Evolutionary conservation across 345 rosid species (phyloP), one percentile per base, ranked within the genome.

Genomic region (Populus deltoides): DNA sequence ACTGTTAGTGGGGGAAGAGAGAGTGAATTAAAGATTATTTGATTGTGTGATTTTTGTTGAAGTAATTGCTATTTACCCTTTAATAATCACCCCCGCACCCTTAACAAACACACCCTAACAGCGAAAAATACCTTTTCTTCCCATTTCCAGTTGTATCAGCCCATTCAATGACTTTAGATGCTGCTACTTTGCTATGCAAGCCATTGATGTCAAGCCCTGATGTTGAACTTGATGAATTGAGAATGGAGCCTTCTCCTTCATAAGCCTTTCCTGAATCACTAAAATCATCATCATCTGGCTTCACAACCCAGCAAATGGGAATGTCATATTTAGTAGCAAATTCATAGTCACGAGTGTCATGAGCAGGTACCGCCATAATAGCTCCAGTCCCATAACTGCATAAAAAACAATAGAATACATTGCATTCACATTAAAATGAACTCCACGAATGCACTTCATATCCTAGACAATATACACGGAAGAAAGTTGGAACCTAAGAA

Each of bases 371-470:
- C 2, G 98, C 97, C 98, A 94, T 92, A 76, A 93, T 92, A 78
- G 98, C 98, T 83, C 98, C 98, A 15, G 98, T 94, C 81, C 98
- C 98, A 80, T 94, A 94, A 83, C 98, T 94, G 91, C 70, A 80
- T 16, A 70, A 13, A 77, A 67, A 76, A 66, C 65, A 75, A 80
- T 61, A 49, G 49, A 55, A 33, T 57, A 72, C 41, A 65, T 68
- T 43, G 68, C 74, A 53, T 18, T 69, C 55, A n/a, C 15, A 68
- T 73, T 55, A 71, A 20, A 39, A 57, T 27, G 67, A 45, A 51
- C 24, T 67, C 61, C 15, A 29, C 79, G 1, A 65, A 73, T 43
- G 47, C 35, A 33, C 8, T 67, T 72, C n/a, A 70, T 3, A 70
- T 61, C 57, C 27, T 70, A 17, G 31, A 49, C 24, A 63, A 80